Evolutionary conservation across 805 yeast genomes (phyloP), one percentile per base, ranked within the genome.

Genomic region (Wickerhamiella brachini): DNA sequence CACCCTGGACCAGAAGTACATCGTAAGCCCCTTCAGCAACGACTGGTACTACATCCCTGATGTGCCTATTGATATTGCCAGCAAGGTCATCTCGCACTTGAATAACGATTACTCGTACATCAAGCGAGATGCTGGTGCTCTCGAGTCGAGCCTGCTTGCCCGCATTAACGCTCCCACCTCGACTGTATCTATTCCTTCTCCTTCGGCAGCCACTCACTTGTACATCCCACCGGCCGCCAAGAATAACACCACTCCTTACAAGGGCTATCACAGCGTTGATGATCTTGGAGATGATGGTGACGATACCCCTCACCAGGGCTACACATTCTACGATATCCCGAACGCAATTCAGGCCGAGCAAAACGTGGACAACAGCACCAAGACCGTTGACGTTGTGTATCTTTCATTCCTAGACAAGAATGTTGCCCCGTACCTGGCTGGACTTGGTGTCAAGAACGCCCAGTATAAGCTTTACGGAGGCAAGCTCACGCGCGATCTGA

Each of bases 251-350:
- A 17, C 26, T 15, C 20, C 20, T 17, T n/a, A n/a, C 41, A 37
- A 37, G 20, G 97, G 97, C 0, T 83, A 83, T 57, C 81, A 80
- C 0, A 89, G 97, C 0, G 61, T 66, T 47, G 97, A 90, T 61
- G 97, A 88, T 61, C 73, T 74, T 59, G 97, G 97, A 0, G 66
- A 71, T 56, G 80, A 82, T 56, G 97, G 97, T 18, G 97, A 90
- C 62, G 97, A 69, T 70, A 73, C 85, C 37, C 57, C 79, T 50
- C 87, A 83, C 67, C 71, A 68, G 51, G 74, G 83, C 1, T 74
- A 81, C 22, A 69, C 70, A 0, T 67, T 72, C 47, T 82, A 74
- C 63, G 73, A 72, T 10, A 71, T 85, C 2, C 95, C 97, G 5
- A 88, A 86, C 58, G 93, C 85, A 9, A 78, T 89, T 23, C 81